Conservation (phyloP, 169 alveolate species). For the Eimeria sp. region DNA sequence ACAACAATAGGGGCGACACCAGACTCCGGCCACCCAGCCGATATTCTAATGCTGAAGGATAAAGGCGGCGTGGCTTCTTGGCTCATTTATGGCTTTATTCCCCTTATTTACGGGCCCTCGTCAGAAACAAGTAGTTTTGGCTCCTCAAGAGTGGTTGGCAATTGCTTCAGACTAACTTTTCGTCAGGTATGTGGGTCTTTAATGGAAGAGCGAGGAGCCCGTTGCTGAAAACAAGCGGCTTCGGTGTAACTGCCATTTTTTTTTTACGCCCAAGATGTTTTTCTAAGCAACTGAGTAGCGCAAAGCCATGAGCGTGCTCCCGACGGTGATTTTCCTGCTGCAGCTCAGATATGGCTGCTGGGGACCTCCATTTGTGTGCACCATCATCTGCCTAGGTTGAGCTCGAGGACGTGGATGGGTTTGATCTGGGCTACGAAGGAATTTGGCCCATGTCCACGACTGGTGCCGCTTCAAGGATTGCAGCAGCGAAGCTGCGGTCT, state of each 20-base stretch:
- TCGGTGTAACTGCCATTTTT: not conserved
- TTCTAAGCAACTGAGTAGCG: too few relatives aligned
- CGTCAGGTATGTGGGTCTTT: conserved; percentile 45
- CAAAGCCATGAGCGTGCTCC: too few relatives aligned
- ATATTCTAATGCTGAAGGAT: conserved; percentile 2
- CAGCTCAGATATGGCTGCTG: too few relatives aligned
- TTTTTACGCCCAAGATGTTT: not conserved
- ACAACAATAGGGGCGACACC: not conserved
- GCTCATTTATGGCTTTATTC: conserved; percentile 61
- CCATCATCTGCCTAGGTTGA: not conserved
- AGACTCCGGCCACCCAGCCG: conserved; percentile 23
- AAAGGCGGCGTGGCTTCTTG: conserved; percentile 75
- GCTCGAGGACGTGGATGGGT: conserved; percentile 27
- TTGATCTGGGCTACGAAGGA: conserved; percentile 68
- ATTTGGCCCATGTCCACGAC: conserved; percentile 54
- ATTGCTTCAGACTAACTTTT: conserved; percentile 59
- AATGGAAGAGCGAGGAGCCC: not conserved
- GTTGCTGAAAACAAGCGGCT: not conserved
- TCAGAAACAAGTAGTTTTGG: conserved; percentile 61
- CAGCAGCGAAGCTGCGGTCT: conserved; percentile 46
- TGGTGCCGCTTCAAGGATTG: conserved; percentile 37
- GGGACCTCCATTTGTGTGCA: not conserved
- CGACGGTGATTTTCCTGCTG: too few relatives aligned
- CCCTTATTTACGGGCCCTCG: conserved; percentile 61
- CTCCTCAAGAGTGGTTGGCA: conserved; percentile 37